Evolutionary conservation across 352 stramenopile genomes (phyloP).

Genomic region (Globisporangium acanthophoron): DNA sequence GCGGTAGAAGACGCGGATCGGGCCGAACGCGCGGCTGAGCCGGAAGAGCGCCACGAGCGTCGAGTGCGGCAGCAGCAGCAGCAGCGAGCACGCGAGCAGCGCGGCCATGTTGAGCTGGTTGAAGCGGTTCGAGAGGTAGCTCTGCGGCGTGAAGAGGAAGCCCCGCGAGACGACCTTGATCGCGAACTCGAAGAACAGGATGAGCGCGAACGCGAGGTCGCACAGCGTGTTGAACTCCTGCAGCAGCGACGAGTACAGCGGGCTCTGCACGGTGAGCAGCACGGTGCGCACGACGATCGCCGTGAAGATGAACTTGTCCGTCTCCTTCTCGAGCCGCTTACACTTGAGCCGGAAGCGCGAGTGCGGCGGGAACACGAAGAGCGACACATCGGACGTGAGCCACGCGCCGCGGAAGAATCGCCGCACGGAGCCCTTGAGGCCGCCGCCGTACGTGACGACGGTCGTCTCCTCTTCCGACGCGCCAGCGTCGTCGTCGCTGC

Average conservation of each 20-base stretch:
- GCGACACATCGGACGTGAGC: conserved; percentile 71
- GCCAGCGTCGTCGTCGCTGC: not conserved
- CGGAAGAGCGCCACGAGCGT: conserved; percentile 72
- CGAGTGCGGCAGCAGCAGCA: conserved; percentile 70
- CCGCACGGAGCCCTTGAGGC: conserved; percentile 15
- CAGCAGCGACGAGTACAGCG: conserved; percentile 70
- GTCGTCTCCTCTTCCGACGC: not conserved
- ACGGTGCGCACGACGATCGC: conserved; percentile 75
- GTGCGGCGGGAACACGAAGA: conserved; percentile 73
- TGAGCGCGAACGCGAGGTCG: conserved; percentile 61
- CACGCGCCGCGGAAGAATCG: conserved; percentile 63
- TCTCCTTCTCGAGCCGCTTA: conserved; percentile 71
- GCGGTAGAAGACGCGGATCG: conserved; percentile 81
- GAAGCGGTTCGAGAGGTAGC: conserved; percentile 77
- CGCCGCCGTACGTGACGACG: conserved; percentile 1
- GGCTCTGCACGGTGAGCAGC: conserved; percentile 68
- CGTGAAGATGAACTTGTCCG: conserved; percentile 80
- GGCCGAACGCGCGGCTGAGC: conserved; percentile 70
- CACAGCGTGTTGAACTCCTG: conserved; percentile 76
- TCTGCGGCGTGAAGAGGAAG: conserved; percentile 72
- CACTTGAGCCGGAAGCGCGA: conserved; percentile 65
- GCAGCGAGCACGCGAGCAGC: conserved; percentile 63
- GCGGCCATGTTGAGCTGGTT: conserved; percentile 86
- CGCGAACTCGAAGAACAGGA: conserved; percentile 78
- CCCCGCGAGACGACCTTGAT: conserved; percentile 80